Evolutionary conservation across 345 rosid species (phyloP), one percentile per base, ranked within the genome.

Genomic region (Anastatica hierochuntica): DNA sequence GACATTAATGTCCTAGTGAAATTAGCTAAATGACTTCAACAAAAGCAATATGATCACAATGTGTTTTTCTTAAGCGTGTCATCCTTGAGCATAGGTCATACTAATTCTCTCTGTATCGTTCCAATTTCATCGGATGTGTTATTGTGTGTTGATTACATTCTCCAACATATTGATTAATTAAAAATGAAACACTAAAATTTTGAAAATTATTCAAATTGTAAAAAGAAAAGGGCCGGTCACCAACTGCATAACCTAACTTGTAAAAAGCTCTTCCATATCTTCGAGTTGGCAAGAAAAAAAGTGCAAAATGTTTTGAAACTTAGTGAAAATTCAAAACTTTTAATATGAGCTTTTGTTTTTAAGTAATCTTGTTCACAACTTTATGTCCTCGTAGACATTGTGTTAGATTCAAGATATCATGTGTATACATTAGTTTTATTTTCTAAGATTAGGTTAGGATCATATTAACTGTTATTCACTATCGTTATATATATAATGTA

Each of bases 201-300:
- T 55, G 37, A 47, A 47, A 55, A 38, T 12, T 44, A n/a, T 30
- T 40, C 31, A 38, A 21, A 45, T 13, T 14, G 16, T 39, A 41
- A 40, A 42, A 40, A 43, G n/a, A 4, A 14, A 21, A 49, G 59
- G 40, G 48, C 64, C 47, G 59, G 70, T 58, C 48, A 65, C 64
- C 70, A 50, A 65, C 64, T 58, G 10, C 58, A 36, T 58, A 55
- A 58, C 64, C 64, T 65, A 65, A 65, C 42, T 57, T 43, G 59
- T 31, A 9, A 9, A 63, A 64, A 64, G 63, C 57, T 30, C 49
- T 53, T 60, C 3, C 13, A 27, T 18, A 21, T 39, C 11, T 40
- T 30, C 24, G 43, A 60, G 43, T 49, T 60, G 65, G 49, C 61
- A 54, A 63, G 15, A 61, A 63, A 63, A 24, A 61, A 63, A 19